Evolutionary conservation across 805 yeast genomes (phyloP).

Genomic region (Schizosaccharomyces osmophilus): DNA sequence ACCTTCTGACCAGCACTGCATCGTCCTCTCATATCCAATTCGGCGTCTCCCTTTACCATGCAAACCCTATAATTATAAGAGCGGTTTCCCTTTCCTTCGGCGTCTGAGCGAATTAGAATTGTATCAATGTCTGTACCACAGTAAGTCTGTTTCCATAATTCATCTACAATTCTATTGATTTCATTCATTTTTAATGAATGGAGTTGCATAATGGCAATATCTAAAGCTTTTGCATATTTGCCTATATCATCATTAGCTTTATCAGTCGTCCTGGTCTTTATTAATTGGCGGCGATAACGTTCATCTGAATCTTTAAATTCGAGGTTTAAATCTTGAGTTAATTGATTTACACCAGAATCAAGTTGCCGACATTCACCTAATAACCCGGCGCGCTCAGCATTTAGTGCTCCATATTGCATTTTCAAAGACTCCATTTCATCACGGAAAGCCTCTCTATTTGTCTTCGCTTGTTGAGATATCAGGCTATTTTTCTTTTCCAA

Average conservation of each 20-base stretch:
- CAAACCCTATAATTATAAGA: slow-evolving; percentile 23
- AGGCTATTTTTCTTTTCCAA: slow-evolving; percentile 21
- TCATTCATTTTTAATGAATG: slow-evolving; percentile 83
- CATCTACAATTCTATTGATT: slow-evolving; percentile 67
- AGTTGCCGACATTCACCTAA: slow-evolving; percentile 72
- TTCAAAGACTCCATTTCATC: slow-evolving; percentile 27
- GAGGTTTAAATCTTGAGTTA: slow-evolving; percentile 34
- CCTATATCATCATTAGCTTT: slow-evolving; percentile 60
- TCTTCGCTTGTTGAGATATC: slow-evolving; percentile 34
- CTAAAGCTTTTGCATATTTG: slow-evolving; percentile 64
- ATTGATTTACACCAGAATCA: slow-evolving; percentile 36
- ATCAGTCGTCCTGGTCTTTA: slow-evolving; percentile 48
- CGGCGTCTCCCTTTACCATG: slow-evolving; percentile 78
- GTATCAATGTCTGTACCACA: slow-evolving; percentile 89
- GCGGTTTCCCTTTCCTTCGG: slow-evolving; percentile 22
- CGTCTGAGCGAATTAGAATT: slow-evolving; percentile 64
- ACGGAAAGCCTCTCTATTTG: slow-evolving; percentile 36
- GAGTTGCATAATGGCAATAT: slow-evolving; percentile 76
- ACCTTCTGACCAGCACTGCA: slow-evolving; percentile 97
- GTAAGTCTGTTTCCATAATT: slow-evolving; percentile 81
- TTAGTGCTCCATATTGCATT: slow-evolving; percentile 26
- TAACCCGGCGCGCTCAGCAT: slow-evolving; percentile 18
- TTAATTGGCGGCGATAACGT: slow-evolving; percentile 43
- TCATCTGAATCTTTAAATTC: slow-evolving; percentile 50
- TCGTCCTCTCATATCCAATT: slow-evolving; percentile 91